Evolutionary conservation across 176 grass and related monocot species (phyloP), one percentile per base, ranked within the genome.

Genomic region (Secale cereale): DNA sequence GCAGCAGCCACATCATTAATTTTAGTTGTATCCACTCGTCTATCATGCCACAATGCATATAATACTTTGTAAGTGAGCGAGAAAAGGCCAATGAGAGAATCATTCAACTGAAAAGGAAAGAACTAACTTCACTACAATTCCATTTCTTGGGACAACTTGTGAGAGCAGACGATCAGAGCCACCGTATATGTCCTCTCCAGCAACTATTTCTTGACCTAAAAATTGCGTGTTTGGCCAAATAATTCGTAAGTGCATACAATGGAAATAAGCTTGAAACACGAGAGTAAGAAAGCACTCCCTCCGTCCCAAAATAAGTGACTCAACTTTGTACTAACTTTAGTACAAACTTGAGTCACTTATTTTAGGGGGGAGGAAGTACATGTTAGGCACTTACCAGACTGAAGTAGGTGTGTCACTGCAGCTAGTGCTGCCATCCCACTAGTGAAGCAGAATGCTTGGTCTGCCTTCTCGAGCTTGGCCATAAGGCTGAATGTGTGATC

Each of bases 141-240:
- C 93, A 81, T 65, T 83, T 89, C 91, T 94, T 33, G 97, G 97
- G 23, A 87, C 93, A 62, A 98, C 90, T 94, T 90, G 91, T 14
- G 97, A 96, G 25, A 98, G 93, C 13, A 98, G 85, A 36, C 97
- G 93, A 66, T 98, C 97, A 59, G 93, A 98, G 22, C 97, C 97
- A 83, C 97, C 97, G 80, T 98, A 95, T 86, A 98, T 98, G 66
- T 98, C 97, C 72, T 95, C 88, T 84, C 97, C 97, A 30, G 97
- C 97, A 81, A 98, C 70, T 79, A 98, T 98, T 86, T 98, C 97
- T 85, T 94, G 91, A 48, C 93, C 97, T 98, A 76, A 83, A 57
- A 77, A 46, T 77, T 81, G 37, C 57, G 81, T 0, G 12, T 30
- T 76, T 85, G 3, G 20, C 35, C 36, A 69, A 41, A 45, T 19